Conservation (phyloP, 768 basidiomycete genomes). For the Naematelia encephala region DNA sequence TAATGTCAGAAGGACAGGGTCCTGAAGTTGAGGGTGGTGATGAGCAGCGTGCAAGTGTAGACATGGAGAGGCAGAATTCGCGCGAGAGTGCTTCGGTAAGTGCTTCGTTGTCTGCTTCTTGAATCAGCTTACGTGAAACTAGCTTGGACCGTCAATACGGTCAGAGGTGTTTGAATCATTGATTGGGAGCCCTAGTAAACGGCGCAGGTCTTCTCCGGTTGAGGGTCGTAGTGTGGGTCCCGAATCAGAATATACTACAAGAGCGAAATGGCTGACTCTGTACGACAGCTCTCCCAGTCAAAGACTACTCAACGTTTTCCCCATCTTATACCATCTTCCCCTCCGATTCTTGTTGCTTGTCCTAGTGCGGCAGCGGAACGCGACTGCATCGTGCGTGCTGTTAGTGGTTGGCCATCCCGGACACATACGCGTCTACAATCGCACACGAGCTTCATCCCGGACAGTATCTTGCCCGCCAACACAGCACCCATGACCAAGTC, state of each 20-base stretch:
- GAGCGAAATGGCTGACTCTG: background rate
- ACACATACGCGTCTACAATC: background rate
- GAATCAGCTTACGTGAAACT: too few relatives aligned
- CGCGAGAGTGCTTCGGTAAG: background rate
- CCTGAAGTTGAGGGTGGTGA: background rate
- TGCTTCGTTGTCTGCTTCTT: too few relatives aligned
- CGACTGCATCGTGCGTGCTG: too few relatives aligned
- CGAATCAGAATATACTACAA: background rate
- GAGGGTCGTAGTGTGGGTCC: background rate
- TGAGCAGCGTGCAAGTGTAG: background rate
- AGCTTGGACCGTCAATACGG: background rate
- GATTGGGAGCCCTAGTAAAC: background rate
- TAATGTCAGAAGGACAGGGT: background rate
- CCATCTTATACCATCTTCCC: slow-evolving; percentile 8
- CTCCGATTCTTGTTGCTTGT: too few relatives aligned
- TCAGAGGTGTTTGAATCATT: background rate
- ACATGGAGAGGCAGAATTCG: background rate
- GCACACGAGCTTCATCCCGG: background rate
- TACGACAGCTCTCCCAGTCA: background rate
- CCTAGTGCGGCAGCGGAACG: too few relatives aligned
- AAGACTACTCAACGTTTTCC: slow-evolving; percentile 2
- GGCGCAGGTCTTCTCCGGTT: background rate
- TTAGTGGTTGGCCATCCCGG: background rate
- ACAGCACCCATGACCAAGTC: background rate
- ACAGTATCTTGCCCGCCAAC: background rate